Evolutionary conservation across 192 early-diverging fungal species (phyloP), one percentile per base, ranked within the genome.

Genomic region (Backusella australiensis): DNA sequence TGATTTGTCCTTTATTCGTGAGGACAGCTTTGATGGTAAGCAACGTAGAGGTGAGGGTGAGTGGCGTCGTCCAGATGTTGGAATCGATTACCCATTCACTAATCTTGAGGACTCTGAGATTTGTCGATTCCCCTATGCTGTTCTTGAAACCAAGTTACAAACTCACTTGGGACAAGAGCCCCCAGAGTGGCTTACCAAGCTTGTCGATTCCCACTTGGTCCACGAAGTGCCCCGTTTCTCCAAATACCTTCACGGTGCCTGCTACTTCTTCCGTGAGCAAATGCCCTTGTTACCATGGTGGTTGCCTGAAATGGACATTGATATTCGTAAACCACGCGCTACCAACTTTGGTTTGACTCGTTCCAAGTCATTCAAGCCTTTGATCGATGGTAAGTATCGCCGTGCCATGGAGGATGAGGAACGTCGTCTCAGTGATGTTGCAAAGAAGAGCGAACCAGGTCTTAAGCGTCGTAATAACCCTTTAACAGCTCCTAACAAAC

Each of bases 1-100:
- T 0, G 94, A 99, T 79, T 84, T 99, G 66, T 91, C 93, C 66
- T 94, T 98, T 88, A 93, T 97, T 77, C 94, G 96, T 34, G 97
- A 99, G 79, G 97, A 99, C 84, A 83, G 88, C 56, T 86, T 81
- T 77, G 90, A 90, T 69, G 89, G 87, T 73, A 89, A 87, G 59
- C 77, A 81, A 66, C 78, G 84, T 38, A 90, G 97, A n/a, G 88
- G 90, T 26, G 93, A 91, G 6, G 80, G 86, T 77, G 73, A 78
- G 44, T 82, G 81, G 81, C 81, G 81, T 71, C 68, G 81, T 42
- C 74, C 72, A 34, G 80, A 81, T 70, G 80, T 74, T 72, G 80
- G 80, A 19, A 77, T 77, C 26, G 80, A 77, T 68, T 74, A 81
- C 71, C 92, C 94, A 1, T 81, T 77, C 34, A 23, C 6, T 4